Base-by-base conservation (phyloP, 2,329 filamentous ascomycete genomes). In the Aureobasidium sp. region DNA sequence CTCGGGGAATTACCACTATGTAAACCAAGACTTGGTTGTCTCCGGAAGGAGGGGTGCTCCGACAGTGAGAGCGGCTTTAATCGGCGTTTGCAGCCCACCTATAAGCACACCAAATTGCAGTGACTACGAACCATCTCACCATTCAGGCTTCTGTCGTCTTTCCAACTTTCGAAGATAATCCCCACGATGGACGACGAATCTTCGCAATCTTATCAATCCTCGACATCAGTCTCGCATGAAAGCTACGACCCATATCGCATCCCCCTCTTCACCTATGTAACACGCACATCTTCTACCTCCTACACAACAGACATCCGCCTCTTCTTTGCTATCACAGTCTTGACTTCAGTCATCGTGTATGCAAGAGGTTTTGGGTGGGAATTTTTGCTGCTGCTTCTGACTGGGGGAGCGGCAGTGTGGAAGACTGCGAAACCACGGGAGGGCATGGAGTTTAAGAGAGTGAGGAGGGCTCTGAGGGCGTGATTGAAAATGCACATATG, bases 41-140 rank as follows among this genome's bases (percentile, higher is more conserved):
- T 39, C 42, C 51, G 51, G 51, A 44, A 34, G n/a, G 51, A 55
- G 51, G 51, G 51, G 51, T 44, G 39, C n/a, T 47, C 54, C 54
- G 41, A 2, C 21, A 42, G 30, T 34, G 11, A 44, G n/a, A 32
- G 21, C 54, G 44, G 41, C 11, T 13, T 37, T 45, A 48, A 37
- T 1, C 54, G 41, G 54, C n/a, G 21, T 57, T 57, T 21, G 21
- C 21, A 21, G 21, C 21, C 21, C 21, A 21, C 21, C 21, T 21
- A 21, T 21, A 21, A 21, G 21, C 21, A 21, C 21, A 21, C 21
- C 21, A 21, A 21, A 21, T 9, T 9, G 48, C 48, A 16, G 25
- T 21, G 21, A 51, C 48, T 37, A 3, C 30, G 27, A 34, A 16
- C 39, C 25, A 51, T 32, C n/a, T 16, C 34, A 36, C 21, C 21